These are phyloP conservation scores for Blechomonas ayalai DNA, from an alignment of 208 protist genomes.

Conservation along the genomic window DNA sequence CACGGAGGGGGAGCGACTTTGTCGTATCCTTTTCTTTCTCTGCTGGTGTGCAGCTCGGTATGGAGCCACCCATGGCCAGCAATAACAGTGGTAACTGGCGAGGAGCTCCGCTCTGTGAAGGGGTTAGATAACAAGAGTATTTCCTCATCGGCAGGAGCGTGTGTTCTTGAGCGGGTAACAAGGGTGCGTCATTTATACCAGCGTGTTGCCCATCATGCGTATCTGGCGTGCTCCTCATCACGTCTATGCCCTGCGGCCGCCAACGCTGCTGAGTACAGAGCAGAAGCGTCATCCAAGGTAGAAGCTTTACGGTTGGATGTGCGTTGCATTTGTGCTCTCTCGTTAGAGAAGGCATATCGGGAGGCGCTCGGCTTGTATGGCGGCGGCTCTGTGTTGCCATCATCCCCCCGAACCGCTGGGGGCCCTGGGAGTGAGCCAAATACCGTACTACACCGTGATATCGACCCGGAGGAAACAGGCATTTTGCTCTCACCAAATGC, in stretches of 20 bases:
- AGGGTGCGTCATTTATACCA: slow-evolving; percentile 10
- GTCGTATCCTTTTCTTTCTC: slow-evolving; percentile 25
- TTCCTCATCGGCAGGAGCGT: not conserved
- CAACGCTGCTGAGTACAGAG: not conserved
- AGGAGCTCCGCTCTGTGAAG: slow-evolving; percentile 5
- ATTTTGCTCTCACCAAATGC: slow-evolving; percentile 12
- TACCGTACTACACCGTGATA: slow-evolving; percentile 1
- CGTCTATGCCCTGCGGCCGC: not conserved
- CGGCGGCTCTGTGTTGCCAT: not conserved
- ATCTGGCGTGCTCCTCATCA: slow-evolving; percentile 7
- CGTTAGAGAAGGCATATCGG: not conserved
- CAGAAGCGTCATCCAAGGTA: not conserved
- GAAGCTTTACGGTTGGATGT: slow-evolving; percentile 1
- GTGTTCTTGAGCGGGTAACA: not conserved
- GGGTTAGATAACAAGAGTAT: slow-evolving; percentile 7
- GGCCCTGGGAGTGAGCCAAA: no score
- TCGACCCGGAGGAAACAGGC: slow-evolving; percentile 21
- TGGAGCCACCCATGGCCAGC: slow-evolving; percentile 10
- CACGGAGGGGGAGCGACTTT: not conserved
- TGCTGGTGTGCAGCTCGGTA: slow-evolving; percentile 34
- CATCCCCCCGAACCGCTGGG: not conserved
- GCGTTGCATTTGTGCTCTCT: slow-evolving; percentile 2
- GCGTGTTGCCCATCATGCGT: slow-evolving; percentile 8
- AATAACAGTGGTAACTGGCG: not conserved
- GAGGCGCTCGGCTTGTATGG: not conserved